Conservation (phyloP, 305 asterid genomes). For the Fraxinus latifolia region DNA sequence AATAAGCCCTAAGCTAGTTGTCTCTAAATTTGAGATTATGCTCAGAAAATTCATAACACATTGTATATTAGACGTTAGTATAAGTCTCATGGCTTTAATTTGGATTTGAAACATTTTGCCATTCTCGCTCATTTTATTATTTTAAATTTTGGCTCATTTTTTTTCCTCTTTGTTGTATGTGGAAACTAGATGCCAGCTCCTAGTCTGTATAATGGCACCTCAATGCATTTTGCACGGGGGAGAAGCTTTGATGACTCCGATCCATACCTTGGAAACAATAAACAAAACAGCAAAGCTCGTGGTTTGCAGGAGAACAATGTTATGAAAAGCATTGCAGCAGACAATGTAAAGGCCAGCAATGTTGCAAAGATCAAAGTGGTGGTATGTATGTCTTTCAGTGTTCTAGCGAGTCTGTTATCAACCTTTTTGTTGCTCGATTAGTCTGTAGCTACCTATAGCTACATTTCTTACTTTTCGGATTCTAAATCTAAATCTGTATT, state of each 20-base stretch:
- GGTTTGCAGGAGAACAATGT: slow-evolving; percentile 63
- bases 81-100: not conserved
- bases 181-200: slow-evolving; percentile 59
- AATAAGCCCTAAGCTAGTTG: not conserved
- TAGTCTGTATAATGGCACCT: slow-evolving; percentile 48
- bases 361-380: slow-evolving; percentile 98
- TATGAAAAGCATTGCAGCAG: slow-evolving; percentile 64
- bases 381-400: slow-evolving; percentile 46
- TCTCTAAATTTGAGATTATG: not conserved
- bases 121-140: not conserved
- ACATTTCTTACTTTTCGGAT: not conserved
- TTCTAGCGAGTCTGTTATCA: not conserved
- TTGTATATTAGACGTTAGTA: not conserved
- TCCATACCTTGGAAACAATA: slow-evolving; percentile 59
- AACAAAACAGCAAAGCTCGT: slow-evolving; percentile 58
- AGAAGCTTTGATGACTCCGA: slow-evolving; percentile 82
- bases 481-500: not conserved
- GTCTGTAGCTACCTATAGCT: not conserved
- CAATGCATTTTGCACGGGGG: slow-evolving; percentile 54
- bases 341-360: slow-evolving; percentile 81
- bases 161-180: slow-evolving; percentile 19
- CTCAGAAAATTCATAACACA: not conserved
- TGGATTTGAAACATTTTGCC: not conserved
- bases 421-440: slow-evolving; percentile 13
- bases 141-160: not conserved